These are phyloP conservation scores for Chalara sp. DNA, from an alignment of 2,329 filamentous ascomycete genomes.

Conservation along the genomic window DNA sequence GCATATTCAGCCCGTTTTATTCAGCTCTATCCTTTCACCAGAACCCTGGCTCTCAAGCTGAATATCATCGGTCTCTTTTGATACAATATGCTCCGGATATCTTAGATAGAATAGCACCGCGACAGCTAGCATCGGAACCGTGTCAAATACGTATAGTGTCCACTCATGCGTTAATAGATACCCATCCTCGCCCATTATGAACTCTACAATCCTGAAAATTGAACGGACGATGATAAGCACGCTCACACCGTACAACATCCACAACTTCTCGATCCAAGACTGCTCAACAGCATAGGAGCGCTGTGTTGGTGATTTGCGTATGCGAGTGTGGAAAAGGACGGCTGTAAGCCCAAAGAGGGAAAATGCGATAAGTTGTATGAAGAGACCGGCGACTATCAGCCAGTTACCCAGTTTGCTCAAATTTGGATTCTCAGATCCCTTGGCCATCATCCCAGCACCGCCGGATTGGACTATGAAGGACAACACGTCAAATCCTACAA, in stretches of 20 bases:
- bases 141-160: constrained; percentile 39
- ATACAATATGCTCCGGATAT: not conserved
- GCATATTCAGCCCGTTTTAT: too few species aligned
- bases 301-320: not conserved
- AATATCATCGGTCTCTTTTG: not conserved
- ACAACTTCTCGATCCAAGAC: not conserved
- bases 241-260: not conserved
- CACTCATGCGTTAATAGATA: constrained; percentile 35
- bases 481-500: not conserved
- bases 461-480: not conserved
- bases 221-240: not conserved
- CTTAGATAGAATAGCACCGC: not conserved
- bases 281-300: not conserved
- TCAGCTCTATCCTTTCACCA: too few species aligned
- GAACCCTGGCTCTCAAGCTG: not conserved
- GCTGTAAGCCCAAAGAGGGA: not conserved
- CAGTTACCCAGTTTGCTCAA: not conserved
- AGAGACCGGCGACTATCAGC: not conserved
- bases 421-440: not conserved
- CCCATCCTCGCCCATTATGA: constrained; percentile 33
- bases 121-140: constrained; percentile 26
- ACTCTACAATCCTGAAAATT: constrained; percentile 37
- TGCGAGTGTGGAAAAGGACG: not conserved
- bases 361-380: not conserved
- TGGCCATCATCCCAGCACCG: not conserved